Conservation (phyloP, 2,329 filamentous ascomycete genomes). For the Diaporthe batatas region DNA sequence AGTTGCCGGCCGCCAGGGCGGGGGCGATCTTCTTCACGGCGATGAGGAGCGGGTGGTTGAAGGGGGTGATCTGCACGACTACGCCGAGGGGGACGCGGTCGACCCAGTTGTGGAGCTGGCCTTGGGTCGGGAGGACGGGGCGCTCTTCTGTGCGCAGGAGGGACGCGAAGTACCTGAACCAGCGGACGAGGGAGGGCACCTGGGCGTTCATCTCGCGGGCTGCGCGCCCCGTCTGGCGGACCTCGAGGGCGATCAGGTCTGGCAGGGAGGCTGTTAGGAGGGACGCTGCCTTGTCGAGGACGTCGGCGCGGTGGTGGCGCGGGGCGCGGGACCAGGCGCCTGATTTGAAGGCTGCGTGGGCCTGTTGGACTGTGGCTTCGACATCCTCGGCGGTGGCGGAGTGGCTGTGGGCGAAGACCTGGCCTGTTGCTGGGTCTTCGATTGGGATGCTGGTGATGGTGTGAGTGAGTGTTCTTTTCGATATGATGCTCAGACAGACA, state of each 20-base stretch:
- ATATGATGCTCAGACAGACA: not conserved
- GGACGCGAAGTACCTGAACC: conserved; percentile 80
- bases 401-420: conserved; percentile 54
- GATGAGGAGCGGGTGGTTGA: conserved; percentile 71
- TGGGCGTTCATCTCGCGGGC: conserved; percentile 79
- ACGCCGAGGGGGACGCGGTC: conserved; percentile 70
- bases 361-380: conserved; percentile 54
- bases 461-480: too few relatives aligned
- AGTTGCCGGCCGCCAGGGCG: conserved; percentile 71
- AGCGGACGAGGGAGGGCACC: conserved; percentile 73
- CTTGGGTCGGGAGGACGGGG: conserved; percentile 73
- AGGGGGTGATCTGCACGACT: conserved; percentile 68
- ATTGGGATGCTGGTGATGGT: conserved; percentile 45
- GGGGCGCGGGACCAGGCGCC: conserved; percentile 70
- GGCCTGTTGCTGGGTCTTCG: conserved; percentile 47
- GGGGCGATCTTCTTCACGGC: conserved; percentile 72
- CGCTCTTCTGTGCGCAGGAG: conserved; percentile 77
- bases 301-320: conserved; percentile 70
- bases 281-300: conserved; percentile 70
- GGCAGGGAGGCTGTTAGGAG: conserved; percentile 67
- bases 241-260: conserved; percentile 72
- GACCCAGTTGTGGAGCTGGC: conserved; percentile 70
- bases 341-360: conserved; percentile 61
- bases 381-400: conserved; percentile 61
- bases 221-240: conserved; percentile 76